A percentile compares a stretch with the other conserved stretches of the same genome.
phyloP scores from a whole-genome alignment of 805 yeast genomes.

The Monosporozyma servazzii region DNA sequence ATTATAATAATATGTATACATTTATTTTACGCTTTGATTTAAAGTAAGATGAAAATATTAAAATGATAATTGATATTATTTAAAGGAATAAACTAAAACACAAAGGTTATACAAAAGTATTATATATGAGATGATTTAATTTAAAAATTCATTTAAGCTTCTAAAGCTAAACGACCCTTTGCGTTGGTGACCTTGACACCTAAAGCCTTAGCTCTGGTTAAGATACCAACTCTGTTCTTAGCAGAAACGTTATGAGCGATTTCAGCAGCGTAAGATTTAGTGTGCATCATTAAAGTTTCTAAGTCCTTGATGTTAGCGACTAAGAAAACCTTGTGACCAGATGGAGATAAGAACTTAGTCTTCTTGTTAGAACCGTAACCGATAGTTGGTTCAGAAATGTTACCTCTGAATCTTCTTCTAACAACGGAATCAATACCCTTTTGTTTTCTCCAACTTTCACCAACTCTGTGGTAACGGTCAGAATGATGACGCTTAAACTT shows the following conservation, averaged over 20 bases:
- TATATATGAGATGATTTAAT: slow-evolving; percentile 4
- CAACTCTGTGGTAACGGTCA: slow-evolving; percentile 97
- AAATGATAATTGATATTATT: slow-evolving; percentile 1
- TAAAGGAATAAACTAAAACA: slow-evolving; percentile 1
- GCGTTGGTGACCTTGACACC: slow-evolving; percentile 99
- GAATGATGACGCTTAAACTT: slow-evolving; percentile 99
- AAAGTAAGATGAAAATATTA: background rate
- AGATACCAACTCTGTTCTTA: slow-evolving; percentile 93
- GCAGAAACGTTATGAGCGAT: slow-evolving; percentile 98
- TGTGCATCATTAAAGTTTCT: slow-evolving; percentile 92
- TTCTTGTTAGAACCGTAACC: slow-evolving; percentile 99
- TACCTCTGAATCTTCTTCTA: slow-evolving; percentile 99
- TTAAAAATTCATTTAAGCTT: slow-evolving; percentile 55
- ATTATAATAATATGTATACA: too few relatives aligned
- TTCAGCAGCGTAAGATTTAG: slow-evolving; percentile 99
- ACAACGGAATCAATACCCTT: slow-evolving; percentile 99
- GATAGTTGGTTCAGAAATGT: slow-evolving; percentile 97
- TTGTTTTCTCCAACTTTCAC: slow-evolving; percentile 99
- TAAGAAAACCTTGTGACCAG: slow-evolving; percentile 96
- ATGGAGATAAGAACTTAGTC: slow-evolving; percentile 91
- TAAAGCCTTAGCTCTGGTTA: slow-evolving; percentile 94
- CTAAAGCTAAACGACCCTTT: slow-evolving; percentile 95
- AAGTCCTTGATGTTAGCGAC: slow-evolving; percentile 89
- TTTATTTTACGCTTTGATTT: too few relatives aligned
- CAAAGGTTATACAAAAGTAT: background rate